Percentiles rank a stretch among this genome's conserved stretches.
These are phyloP conservation scores for Suhomyces terraborum DNA, from an alignment of 1,139 yeast genomes.

Conservation along the genomic window DNA sequence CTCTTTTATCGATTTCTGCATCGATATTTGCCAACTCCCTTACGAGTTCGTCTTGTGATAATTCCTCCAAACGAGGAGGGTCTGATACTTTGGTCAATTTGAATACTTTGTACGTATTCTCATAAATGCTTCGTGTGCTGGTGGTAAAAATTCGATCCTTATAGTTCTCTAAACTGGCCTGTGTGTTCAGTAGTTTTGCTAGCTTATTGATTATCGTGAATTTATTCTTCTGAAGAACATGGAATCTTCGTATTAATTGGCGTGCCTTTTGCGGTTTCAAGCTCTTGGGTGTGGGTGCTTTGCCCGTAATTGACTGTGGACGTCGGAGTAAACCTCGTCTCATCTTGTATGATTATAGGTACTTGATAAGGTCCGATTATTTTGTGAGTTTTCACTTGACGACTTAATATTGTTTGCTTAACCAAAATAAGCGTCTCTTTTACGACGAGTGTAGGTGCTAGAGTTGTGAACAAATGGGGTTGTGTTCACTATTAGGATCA, in stretches of 20 bases:
- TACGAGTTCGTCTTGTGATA: conserved; percentile 21
- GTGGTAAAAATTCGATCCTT: conserved; percentile 2
- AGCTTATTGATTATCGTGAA: conserved; percentile 34
- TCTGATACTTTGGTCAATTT: conserved; percentile 16
- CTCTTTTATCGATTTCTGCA: conserved; percentile 58
- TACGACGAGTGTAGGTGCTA: too few species aligned
- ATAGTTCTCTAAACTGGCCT: conserved; percentile 30
- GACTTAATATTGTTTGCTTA: too few species aligned
- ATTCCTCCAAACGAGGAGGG: conserved; percentile 25
- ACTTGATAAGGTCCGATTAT: too few species aligned
- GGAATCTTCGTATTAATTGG: conserved; percentile 67
- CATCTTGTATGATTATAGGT: not conserved
- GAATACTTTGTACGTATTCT: conserved; percentile 7
- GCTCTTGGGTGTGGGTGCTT: conserved; percentile 25
- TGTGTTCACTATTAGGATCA: too few species aligned
- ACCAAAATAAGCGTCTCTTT: too few species aligned
- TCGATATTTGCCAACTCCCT: conserved; percentile 54
- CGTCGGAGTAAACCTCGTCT: conserved; percentile 15
- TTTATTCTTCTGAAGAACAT: conserved; percentile 57
- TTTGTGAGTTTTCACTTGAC: too few species aligned
- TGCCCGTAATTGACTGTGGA: conserved; percentile 20
- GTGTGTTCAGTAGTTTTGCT: conserved; percentile 11
- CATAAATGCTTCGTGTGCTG: not conserved
- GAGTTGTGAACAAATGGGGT: too few species aligned
- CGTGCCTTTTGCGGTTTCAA: conserved; percentile 71